These are phyloP conservation scores for Malassezia yamatoensis DNA, from an alignment of 1,284 basidiomycete genomes.

Conservation along the genomic window DNA sequence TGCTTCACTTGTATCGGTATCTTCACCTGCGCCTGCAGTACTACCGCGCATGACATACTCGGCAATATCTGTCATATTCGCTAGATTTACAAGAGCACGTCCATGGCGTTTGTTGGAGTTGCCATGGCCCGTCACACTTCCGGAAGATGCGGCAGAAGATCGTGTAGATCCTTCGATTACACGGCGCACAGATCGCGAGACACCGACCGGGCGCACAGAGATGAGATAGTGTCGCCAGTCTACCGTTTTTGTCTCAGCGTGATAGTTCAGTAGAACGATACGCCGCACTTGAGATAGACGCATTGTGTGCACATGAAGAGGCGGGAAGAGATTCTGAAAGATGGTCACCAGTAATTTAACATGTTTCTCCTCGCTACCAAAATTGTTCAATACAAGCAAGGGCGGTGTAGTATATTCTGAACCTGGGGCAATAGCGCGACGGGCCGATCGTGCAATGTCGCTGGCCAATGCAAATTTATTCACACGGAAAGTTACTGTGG, in stretches of 20 bases:
- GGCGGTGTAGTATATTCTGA: slow-evolving; percentile 78
- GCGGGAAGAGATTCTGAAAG: slow-evolving; percentile 79
- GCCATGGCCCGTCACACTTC: slow-evolving; percentile 15
- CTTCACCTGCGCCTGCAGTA: slow-evolving; percentile 62
- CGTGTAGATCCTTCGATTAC: slow-evolving; percentile 63
- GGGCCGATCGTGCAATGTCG: slow-evolving; percentile 63
- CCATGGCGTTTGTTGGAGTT: slow-evolving; percentile 11
- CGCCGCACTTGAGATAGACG: slow-evolving; percentile 53
- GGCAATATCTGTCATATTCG: slow-evolving; percentile 81
- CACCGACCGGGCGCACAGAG: slow-evolving; percentile 84
- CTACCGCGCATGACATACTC: slow-evolving; percentile 76
- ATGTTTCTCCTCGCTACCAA: slow-evolving; percentile 63
- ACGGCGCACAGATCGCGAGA: slow-evolving; percentile 80
- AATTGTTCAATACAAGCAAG: slow-evolving; percentile 59
- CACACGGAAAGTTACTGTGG: slow-evolving; percentile 84
- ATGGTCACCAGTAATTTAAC: slow-evolving; percentile 60
- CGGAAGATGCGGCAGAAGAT: slow-evolving; percentile 15
- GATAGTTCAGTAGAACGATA: slow-evolving; percentile 86
- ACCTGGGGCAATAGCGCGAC: slow-evolving; percentile 59
- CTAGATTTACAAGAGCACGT: slow-evolving; percentile 60
- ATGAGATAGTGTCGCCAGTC: slow-evolving; percentile 93
- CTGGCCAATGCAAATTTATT: slow-evolving; percentile 83
- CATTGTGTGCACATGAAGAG: slow-evolving; percentile 60
- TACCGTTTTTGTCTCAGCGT: slow-evolving; percentile 71
- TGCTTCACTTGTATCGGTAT: slow-evolving; percentile 52